These are phyloP conservation scores for Penicillium italicum DNA, from an alignment of 2,329 filamentous ascomycete genomes.

Conservation along the genomic window DNA sequence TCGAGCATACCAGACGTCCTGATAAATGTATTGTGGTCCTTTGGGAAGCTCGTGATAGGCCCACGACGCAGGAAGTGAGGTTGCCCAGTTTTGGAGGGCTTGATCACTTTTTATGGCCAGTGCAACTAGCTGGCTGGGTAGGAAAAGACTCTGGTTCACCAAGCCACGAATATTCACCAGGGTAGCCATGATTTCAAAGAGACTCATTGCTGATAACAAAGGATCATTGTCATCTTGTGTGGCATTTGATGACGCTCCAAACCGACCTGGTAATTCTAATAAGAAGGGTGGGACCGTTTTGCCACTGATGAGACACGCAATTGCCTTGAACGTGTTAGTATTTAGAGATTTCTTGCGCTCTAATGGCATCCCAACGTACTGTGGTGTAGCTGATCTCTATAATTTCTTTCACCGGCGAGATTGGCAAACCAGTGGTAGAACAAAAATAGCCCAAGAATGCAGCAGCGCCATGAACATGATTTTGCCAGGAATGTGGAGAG, in stretches of 20 bases:
- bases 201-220: not conserved
- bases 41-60: not conserved
- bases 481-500: not conserved
- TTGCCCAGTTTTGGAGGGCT: not conserved
- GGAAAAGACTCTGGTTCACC: not conserved
- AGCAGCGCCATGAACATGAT: constrained; percentile 1
- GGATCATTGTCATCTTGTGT: not conserved
- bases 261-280: not conserved
- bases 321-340: not conserved
- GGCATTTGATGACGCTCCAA: not conserved
- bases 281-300: not conserved
- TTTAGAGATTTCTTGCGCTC: not conserved
- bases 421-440: not conserved
- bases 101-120: not conserved
- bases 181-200: not conserved
- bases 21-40: not conserved
- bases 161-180: not conserved
- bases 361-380: not conserved
- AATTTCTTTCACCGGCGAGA: not conserved
- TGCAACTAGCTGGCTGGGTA: not conserved
- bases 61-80: not conserved
- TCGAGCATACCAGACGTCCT: not conserved
- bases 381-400: constrained; percentile 2
- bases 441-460: not conserved
- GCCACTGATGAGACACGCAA: constrained; percentile 1